Conservation (phyloP, 495 filamentous ascomycete genomes). For the Penicillium argentinense region DNA sequence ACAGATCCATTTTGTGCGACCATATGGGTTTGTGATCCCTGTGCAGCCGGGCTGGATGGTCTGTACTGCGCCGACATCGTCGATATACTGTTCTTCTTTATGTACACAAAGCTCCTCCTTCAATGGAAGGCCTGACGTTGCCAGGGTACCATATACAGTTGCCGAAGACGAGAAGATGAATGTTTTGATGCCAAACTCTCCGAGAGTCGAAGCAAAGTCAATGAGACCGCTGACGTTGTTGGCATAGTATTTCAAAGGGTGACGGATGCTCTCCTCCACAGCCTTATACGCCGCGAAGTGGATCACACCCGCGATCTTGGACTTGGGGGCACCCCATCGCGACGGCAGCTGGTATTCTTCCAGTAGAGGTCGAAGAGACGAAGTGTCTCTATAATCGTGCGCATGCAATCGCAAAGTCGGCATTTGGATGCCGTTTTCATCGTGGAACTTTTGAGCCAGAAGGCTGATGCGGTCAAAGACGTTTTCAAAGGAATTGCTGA, state of each 20-base stretch:
- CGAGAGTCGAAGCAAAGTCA: constrained; percentile 54
- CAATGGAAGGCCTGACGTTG: constrained; percentile 53
- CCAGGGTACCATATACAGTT: constrained; percentile 62
- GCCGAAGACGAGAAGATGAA: constrained; percentile 67
- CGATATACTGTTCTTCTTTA: constrained; percentile 40
- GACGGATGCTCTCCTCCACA: constrained; percentile 51
- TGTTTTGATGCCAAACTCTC: constrained; percentile 59
- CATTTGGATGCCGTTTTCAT: constrained; percentile 40
- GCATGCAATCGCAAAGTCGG: constrained; percentile 55
- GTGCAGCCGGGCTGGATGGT: constrained; percentile 42
- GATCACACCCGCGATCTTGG: constrained; percentile 59
- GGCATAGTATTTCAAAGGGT: constrained; percentile 61
- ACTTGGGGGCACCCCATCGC: constrained; percentile 42
- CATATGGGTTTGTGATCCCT: constrained; percentile 64
- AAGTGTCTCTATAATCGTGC: constrained; percentile 56
- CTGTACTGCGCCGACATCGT: constrained; percentile 30
- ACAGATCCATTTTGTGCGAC: constrained; percentile 65
- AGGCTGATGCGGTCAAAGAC: constrained; percentile 54
- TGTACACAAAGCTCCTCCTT: constrained; percentile 62
- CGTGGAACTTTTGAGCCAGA: constrained; percentile 51
- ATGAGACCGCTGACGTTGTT: constrained; percentile 68
- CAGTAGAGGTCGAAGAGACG: constrained; percentile 40
- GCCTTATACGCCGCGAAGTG: constrained; percentile 65
- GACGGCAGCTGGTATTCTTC: constrained; percentile 36
- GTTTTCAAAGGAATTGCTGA: constrained; percentile 57